Percentiles rank a stretch among this genome's conserved stretches.
These are phyloP conservation scores for Xylaria sp. DNA, from an alignment of 2,329 filamentous ascomycete species.

Conservation along the genomic window DNA sequence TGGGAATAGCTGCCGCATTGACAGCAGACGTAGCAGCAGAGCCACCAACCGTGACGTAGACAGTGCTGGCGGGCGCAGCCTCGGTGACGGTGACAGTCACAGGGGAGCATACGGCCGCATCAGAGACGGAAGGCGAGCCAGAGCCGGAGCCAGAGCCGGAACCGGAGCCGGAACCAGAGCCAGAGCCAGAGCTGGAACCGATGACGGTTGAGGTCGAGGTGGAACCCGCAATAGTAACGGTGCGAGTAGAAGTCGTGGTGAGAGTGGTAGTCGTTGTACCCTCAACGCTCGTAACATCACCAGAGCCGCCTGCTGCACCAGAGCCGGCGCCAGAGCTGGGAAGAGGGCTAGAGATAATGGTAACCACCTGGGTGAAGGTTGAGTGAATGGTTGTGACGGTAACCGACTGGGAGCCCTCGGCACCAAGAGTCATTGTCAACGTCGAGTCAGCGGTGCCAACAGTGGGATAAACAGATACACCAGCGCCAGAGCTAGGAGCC, in stretches of 20 bases:
- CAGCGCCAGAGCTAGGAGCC: constrained; percentile 33
- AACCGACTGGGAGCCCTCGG: constrained; percentile 46
- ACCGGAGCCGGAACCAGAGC: constrained; percentile 35
- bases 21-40: constrained; percentile 33
- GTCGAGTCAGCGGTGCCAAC: constrained; percentile 34
- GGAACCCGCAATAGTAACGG: constrained; percentile 46
- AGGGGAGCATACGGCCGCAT: constrained; percentile 42
- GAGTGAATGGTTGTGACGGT: constrained; percentile 49
- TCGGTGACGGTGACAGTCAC: constrained; percentile 51
- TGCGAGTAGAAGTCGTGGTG: constrained; percentile 49
- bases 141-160: constrained; percentile 31
- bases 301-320: constrained; percentile 28
- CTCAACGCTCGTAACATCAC: constrained; percentile 34
- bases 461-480: constrained; percentile 28
- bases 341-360: constrained; percentile 42
- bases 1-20: constrained; percentile 25
- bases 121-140: constrained; percentile 25
- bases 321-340: constrained; percentile 30
- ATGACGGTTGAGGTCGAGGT: constrained; percentile 34
- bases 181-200: constrained; percentile 34
- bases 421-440: constrained; percentile 47
- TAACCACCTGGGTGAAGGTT: constrained; percentile 47
- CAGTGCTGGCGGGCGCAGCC: constrained; percentile 46
- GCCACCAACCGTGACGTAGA: constrained; percentile 46
- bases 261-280: constrained; percentile 48